These are phyloP conservation scores for Geum urbanum DNA, from an alignment of 306 rosid species.

Conservation along the genomic window DNA sequence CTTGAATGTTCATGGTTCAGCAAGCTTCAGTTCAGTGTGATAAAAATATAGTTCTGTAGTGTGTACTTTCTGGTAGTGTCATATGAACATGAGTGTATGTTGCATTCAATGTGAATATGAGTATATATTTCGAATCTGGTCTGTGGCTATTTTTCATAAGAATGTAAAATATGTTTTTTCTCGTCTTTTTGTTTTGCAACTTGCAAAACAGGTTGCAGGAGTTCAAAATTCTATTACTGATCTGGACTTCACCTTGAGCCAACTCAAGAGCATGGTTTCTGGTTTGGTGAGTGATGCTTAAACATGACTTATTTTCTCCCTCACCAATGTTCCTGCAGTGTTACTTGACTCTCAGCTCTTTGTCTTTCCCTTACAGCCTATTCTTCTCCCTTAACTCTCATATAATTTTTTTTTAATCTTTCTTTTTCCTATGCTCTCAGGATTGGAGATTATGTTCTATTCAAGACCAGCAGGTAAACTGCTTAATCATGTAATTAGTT, in stretches of 20 bases:
- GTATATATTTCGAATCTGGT: no score
- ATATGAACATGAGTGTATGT: background rate
- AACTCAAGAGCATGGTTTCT: slow-evolving; percentile 50
- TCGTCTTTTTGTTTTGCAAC: slow-evolving; percentile 21
- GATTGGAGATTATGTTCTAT: slow-evolving; percentile 54
- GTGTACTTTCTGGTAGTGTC: background rate
- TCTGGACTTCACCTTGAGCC: slow-evolving; percentile 52
- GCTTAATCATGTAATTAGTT: slow-evolving; percentile 16
- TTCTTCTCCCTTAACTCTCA: background rate
- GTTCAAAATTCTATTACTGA: slow-evolving; percentile 53
- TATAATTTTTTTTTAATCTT: slow-evolving; percentile 23
- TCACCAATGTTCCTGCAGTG: background rate
- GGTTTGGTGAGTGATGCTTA: slow-evolving; percentile 62
- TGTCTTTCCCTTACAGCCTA: background rate
- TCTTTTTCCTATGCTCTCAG: slow-evolving; percentile 41
- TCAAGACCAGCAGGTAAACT: slow-evolving; percentile 67
- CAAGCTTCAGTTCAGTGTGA: background rate
- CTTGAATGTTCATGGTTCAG: background rate
- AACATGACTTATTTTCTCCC: background rate
- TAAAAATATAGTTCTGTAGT: background rate
- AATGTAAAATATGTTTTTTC: background rate
- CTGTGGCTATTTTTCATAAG: background rate
- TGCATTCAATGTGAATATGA: background rate
- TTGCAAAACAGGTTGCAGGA: slow-evolving; percentile 62
- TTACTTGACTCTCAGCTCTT: background rate